Percentiles rank a stretch among this genome's conserved stretches.
phyloP scores from a whole-genome alignment of 73 alveolate genomes.

The Tetrahymena elliotti region DNA sequence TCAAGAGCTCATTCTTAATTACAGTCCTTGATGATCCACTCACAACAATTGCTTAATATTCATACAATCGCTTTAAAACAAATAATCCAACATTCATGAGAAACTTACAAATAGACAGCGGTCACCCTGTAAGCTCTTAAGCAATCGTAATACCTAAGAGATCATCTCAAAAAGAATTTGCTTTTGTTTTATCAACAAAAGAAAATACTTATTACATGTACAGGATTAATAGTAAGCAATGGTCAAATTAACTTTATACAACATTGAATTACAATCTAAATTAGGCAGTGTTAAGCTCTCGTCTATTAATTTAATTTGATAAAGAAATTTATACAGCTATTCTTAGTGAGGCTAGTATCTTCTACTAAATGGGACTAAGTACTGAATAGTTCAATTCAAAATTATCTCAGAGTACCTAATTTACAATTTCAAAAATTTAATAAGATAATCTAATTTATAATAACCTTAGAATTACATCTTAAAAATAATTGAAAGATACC shows the following conservation, averaged over 20 bases:
- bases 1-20: background rate
- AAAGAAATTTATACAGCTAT: background rate
- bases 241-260: background rate
- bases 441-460: no score
- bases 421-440: background rate
- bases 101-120: background rate
- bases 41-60: background rate
- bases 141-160: background rate
- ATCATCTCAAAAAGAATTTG: background rate
- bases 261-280: background rate
- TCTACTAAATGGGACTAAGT: background rate
- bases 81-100: background rate
- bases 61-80: background rate
- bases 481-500: background rate
- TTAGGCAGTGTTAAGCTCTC: background rate
- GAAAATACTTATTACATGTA: background rate
- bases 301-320: background rate
- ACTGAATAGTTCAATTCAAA: background rate
- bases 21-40: background rate
- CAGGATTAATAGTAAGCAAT: background rate
- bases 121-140: background rate
- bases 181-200: background rate
- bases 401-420: background rate
- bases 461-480: background rate
- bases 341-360: background rate